Percentiles rank a stretch among this genome's conserved stretches.
Conservation (phyloP, 2,329 filamentous ascomycete genomes). For the Clonostachys rhizophaga region DNA sequence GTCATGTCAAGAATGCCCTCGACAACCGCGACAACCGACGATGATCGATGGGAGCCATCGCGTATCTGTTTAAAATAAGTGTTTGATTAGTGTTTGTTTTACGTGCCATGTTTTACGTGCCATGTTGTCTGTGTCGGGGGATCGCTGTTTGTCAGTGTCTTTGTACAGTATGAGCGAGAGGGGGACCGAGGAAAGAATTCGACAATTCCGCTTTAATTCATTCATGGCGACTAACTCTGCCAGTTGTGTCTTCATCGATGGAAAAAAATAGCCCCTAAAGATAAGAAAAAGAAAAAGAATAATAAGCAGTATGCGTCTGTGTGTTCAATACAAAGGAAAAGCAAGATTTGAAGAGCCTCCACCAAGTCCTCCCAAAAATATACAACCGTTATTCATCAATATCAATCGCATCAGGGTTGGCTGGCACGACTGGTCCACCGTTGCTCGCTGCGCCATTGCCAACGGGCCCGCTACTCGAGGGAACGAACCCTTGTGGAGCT, state of each 20-base stretch:
- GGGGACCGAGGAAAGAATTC: too few relatives aligned
- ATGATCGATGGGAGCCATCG: neutral
- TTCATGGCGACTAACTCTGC: too few relatives aligned
- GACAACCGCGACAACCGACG: slow-evolving; percentile 26
- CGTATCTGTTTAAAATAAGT: neutral
- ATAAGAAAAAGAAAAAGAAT: too few relatives aligned
- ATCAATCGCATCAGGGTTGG: slow-evolving; percentile 84
- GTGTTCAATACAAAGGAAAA: slow-evolving; percentile 2
- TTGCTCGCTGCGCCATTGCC: slow-evolving; percentile 44
- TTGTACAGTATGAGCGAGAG: too few relatives aligned
- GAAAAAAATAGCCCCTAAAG: too few relatives aligned
- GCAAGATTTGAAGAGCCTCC: neutral
- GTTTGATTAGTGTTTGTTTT: neutral
- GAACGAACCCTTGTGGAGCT: slow-evolving; percentile 86
- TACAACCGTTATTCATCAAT: slow-evolving; percentile 53
- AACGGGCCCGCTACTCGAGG: slow-evolving; percentile 67
- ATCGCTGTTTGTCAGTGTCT: too few relatives aligned
- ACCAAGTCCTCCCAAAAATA: neutral
- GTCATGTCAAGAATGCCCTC: neutral
- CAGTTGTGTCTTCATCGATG: too few relatives aligned
- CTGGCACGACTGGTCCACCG: slow-evolving; percentile 37
- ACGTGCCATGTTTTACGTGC: too few relatives aligned
- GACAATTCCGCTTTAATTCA: too few relatives aligned
- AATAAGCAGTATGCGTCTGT: too few relatives aligned
- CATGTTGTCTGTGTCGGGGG: too few relatives aligned